Conservation (phyloP, 768 basidiomycete species). For the Lactarius indigo region DNA sequence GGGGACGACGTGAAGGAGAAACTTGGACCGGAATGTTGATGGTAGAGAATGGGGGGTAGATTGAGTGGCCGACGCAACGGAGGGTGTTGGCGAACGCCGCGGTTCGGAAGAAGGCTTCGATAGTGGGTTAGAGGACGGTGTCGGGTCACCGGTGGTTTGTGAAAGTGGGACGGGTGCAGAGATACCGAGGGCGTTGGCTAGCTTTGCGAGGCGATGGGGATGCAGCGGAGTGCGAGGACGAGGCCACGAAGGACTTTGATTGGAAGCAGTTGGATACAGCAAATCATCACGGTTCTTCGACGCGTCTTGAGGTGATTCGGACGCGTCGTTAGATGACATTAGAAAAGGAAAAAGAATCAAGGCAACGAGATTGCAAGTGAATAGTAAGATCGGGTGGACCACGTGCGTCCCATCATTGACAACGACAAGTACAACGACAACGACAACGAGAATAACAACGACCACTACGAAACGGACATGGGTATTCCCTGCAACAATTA, state of each 20-base stretch:
- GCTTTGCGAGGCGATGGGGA: conserved; percentile 73
- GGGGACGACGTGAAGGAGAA: conserved; percentile 80
- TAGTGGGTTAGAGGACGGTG: conserved; percentile 13
- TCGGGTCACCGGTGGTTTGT: conserved; percentile 21
- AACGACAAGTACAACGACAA: neutral
- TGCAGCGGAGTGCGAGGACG: conserved; percentile 69
- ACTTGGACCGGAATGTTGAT: conserved; percentile 53
- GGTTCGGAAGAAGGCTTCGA: conserved; percentile 20
- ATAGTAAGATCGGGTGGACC: neutral
- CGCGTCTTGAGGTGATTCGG: neutral
- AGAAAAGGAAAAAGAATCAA: neutral
- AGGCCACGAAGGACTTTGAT: conserved; percentile 42
- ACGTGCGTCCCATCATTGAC: neutral
- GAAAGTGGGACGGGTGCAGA: conserved; percentile 65
- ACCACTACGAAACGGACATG: neutral
- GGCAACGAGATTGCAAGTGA: neutral
- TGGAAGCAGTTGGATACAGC: conserved; percentile 22
- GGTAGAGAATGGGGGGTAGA: conserved; percentile 35
- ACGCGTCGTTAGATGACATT: conserved; percentile 10
- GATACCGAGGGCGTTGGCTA: conserved; percentile 84
- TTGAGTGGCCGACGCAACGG: conserved; percentile 39
- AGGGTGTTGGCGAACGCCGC: conserved; percentile 36
- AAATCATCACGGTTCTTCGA: conserved; percentile 1
- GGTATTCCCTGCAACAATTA: neutral
- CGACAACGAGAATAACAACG: neutral